A percentile compares a stretch with the other conserved stretches of the same genome.
Evolutionary conservation across 768 basidiomycete species (phyloP).

Genomic region (Psilocybe subaeruginosa): DNA sequence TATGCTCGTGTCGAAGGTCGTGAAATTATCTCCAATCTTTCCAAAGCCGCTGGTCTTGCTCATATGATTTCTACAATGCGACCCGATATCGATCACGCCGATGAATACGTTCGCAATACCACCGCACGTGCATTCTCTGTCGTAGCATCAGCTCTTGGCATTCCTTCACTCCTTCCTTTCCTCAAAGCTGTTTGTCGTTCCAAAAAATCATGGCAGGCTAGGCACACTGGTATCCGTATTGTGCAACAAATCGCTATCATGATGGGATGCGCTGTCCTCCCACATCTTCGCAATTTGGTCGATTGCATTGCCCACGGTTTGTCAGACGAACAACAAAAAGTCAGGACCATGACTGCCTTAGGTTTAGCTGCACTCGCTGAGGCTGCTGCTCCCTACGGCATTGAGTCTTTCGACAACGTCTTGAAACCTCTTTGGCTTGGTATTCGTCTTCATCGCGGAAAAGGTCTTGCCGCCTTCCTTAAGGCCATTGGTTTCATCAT

Average conservation of each 20-base stretch:
- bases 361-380: conserved; percentile 94
- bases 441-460: conserved; percentile 93
- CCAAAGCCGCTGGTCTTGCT: conserved; percentile 97
- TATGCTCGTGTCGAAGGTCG: conserved; percentile 97
- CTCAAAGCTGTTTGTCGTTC: conserved; percentile 97
- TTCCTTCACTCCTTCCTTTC: conserved; percentile 96
- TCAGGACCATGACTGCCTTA: conserved; percentile 93
- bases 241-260: conserved; percentile 99
- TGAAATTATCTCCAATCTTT: conserved; percentile 98
- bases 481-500: conserved; percentile 99
- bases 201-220: conserved; percentile 99
- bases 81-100: conserved; percentile 98
- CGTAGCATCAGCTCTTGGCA: conserved; percentile 97
- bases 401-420: conserved; percentile 98
- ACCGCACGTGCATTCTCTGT: conserved; percentile 99
- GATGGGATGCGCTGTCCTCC: conserved; percentile 99
- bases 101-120: conserved; percentile 99
- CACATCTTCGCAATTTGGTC: conserved; percentile 95
- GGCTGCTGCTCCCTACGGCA: conserved; percentile 97
- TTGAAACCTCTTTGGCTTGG: conserved; percentile 94
- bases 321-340: conserved; percentile 95
- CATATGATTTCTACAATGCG: conserved; percentile 99
- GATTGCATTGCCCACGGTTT: conserved; percentile 94
- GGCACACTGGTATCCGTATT: conserved; percentile 99
- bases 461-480: conserved; percentile 92